Conservation (phyloP, 2,329 filamentous ascomycete species). For the Malbranchea zuffiana region DNA sequence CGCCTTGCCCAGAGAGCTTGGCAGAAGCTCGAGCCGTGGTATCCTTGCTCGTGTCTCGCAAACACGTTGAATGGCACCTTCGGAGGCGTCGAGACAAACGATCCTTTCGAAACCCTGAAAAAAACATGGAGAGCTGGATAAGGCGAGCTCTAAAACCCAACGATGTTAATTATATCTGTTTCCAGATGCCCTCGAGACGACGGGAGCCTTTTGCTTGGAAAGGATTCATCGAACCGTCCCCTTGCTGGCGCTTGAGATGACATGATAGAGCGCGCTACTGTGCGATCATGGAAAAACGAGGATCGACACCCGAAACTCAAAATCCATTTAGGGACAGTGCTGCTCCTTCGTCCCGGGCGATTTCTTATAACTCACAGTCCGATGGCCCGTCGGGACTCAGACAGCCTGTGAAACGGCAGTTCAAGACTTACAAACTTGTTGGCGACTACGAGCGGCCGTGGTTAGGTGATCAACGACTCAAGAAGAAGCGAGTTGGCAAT, state of each 20-base stretch:
- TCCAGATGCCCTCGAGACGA: slow-evolving; percentile 2
- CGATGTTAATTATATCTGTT: slow-evolving; percentile 5
- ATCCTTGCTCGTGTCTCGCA: no score
- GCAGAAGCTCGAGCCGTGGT: no score
- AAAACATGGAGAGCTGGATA: no score
- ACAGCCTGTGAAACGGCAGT: slow-evolving; percentile 10
- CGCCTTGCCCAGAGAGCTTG: no score
- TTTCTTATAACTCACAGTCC: slow-evolving; percentile 21
- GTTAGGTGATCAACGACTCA: slow-evolving; percentile 10
- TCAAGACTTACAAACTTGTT: slow-evolving; percentile 13
- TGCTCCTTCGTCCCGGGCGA: slow-evolving; percentile 28
- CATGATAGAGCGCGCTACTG: neutral
- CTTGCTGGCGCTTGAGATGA: no score
- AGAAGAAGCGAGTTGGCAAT: slow-evolving; percentile 11
- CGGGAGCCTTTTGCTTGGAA: no score
- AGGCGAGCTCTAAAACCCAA: no score
- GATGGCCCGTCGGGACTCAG: slow-evolving; percentile 8
- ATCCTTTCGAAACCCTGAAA: no score
- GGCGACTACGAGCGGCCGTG: slow-evolving; percentile 13
- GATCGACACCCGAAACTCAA: slow-evolving; percentile 5
- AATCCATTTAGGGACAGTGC: slow-evolving; percentile 18
- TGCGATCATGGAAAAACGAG: slow-evolving; percentile 17
- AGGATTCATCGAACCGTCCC: no score
- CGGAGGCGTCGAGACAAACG: no score
- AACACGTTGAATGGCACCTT: no score